Conservation (phyloP, 768 basidiomycete species). For the Podaxis sp. region DNA sequence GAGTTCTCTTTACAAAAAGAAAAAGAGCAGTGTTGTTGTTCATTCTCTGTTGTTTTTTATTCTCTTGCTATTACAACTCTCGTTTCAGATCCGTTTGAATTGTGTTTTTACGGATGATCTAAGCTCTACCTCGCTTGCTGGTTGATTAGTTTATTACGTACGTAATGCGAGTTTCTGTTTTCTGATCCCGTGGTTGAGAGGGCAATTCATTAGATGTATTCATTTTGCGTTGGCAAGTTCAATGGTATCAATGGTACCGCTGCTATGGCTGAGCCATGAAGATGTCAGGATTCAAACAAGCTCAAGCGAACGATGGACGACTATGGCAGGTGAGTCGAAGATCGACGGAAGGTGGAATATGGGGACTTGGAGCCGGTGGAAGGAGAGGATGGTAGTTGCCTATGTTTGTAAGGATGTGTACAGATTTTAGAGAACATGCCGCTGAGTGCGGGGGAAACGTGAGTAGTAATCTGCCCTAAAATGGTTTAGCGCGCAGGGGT, state of each 20-base stretch:
- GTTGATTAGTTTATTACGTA: neutral
- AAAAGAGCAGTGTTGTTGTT: too few relatives aligned
- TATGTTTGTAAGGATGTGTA: neutral
- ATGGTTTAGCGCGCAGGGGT: constrained; percentile 7
- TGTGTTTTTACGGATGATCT: too few relatives aligned
- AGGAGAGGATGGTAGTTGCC: too few relatives aligned
- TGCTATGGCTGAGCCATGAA: neutral
- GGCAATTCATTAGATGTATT: neutral
- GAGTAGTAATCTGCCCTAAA: constrained; percentile 12
- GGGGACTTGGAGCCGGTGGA: neutral
- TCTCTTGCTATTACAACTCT: too few relatives aligned
- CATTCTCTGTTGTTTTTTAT: too few relatives aligned
- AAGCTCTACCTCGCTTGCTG: neutral
- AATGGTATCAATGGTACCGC: neutral
- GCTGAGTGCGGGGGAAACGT: constrained; percentile 14
- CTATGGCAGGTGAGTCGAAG: neutral
- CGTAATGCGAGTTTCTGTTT: neutral
- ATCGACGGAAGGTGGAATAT: neutral
- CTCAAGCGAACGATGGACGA: neutral
- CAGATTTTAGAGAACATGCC: neutral
- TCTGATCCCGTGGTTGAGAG: neutral
- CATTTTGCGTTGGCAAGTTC: neutral
- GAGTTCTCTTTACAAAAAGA: neutral
- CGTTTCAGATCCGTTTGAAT: too few relatives aligned
- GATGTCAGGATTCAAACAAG: neutral